Base-by-base conservation (phyloP, 2,329 filamentous ascomycete species). In the Fusarium sp. region DNA sequence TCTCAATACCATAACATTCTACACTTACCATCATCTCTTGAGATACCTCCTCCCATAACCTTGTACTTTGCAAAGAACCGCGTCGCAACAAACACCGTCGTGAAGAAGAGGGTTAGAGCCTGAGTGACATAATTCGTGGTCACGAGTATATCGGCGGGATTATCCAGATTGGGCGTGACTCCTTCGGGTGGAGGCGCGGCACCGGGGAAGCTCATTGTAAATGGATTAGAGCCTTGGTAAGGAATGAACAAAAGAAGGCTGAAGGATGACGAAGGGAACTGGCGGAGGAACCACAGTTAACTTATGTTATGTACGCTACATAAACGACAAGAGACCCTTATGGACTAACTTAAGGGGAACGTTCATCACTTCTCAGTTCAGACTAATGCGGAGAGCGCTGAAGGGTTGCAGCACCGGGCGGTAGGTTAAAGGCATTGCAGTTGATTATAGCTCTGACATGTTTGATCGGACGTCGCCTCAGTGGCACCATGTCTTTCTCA, bases 51-150 rank as follows among this genome's bases (percentile, higher is more conserved):
- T 14, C 55, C 64, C 34, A 72, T 66, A 7, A 71, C 57, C 21
- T 40, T 66, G 2, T 48, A 43, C 40, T 63, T 72, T 14, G 69
- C 57, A 48, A 63, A 72, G 20, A 60, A 49, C 4, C 68, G 48
- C n/a, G 66, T 57, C 4, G 25, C 55, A 27, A 71, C 42, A 57
- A 69, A 72, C 0, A 20, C n/a, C 1, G 60, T 50, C 2, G 68
- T 46, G 6, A 69, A 60, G 3, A 48, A n/a, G 27, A 72, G 32
- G 0, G 68, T 71, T 4, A 72, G 23, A 5, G 47, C 65, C 27
- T 72, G 68, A 2, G 65, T 72, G 21, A 66, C 58, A 41, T 68
- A 71, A n/a, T 69, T 65, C n/a, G 45, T 62, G 12, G 68, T 61
- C 37, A 40, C 62, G 11, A 72, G 48, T 4, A 69, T 59, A 25